Evolutionary conservation across 352 stramenopile genomes (phyloP).

Genomic region (Albugo candida): DNA sequence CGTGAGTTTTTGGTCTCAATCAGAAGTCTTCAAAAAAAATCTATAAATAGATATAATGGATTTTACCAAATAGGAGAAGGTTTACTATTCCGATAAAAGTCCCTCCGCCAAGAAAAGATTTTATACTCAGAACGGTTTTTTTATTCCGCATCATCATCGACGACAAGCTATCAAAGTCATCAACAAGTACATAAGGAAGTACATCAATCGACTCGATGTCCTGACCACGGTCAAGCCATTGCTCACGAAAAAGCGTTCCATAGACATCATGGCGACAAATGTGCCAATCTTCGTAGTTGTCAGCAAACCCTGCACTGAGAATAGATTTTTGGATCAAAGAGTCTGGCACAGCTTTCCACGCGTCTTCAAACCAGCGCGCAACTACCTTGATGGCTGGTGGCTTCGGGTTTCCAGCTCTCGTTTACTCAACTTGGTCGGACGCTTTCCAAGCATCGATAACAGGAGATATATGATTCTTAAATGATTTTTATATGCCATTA

Average conservation of each 20-base stretch:
- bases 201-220: no score
- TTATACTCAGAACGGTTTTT: no score
- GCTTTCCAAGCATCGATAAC: slow-evolving; percentile 8
- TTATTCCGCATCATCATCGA: no score
- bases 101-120: no score
- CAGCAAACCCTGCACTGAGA: background rate
- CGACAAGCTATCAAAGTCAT: no score
- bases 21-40: no score
- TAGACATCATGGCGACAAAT: slow-evolving; percentile 6
- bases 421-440: slow-evolving; percentile 6
- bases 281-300: slow-evolving; percentile 5
- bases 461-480: slow-evolving; percentile 5
- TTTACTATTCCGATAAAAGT: no score
- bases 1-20: no score
- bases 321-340: background rate
- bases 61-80: no score
- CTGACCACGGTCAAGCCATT: slow-evolving; percentile 1
- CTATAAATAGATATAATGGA: no score
- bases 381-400: slow-evolving; percentile 1
- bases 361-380: slow-evolving; percentile 1
- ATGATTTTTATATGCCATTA: slow-evolving; percentile 4
- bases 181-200: no score
- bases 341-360: slow-evolving; percentile 2
- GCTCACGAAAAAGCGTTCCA: background rate
- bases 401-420: slow-evolving; percentile 1